Base-by-base conservation (phyloP, 108 stramenopile species). In the Chaetoceros muelleri region DNA sequence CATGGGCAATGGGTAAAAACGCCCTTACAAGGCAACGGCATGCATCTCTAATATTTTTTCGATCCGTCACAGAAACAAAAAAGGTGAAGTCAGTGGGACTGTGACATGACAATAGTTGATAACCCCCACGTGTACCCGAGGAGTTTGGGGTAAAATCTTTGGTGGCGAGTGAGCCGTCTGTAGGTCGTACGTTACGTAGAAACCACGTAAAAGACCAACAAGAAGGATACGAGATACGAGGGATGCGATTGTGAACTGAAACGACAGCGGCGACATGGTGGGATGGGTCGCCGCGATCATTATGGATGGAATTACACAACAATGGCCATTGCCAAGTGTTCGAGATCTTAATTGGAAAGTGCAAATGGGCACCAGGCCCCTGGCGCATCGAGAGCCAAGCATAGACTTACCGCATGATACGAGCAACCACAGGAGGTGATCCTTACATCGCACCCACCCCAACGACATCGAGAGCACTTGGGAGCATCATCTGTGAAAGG, bases 391-490 rank as follows among this genome's bases (percentile, higher is more conserved):
- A 18, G 16, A 48, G 48, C 29, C 16, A 55, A 44, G 26, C 16
- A 1, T 24, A 29, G 30, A 70, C 69, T 60, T 62, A 72, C 71
- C 3, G 55, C 66, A 44, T 72, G 71, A 30, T 66, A 67, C 16
- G 40, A 57, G 44, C 71, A 72, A 8, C 71, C 71, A 52, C 71
- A 72, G 19, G 28, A 53, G 53, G 48, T 34, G 19, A 72, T n/a
- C 30, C 62, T 57, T n/a, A 72, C 23, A 48, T 72, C 71, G 17
- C 65, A 66, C 2, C 66, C 71, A 26, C 13, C 48, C 13, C 55
- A 55, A 18, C 21, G 44, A 55, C 71, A 72, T 17, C 61, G 65
- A 20, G 44, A 40, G 40, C 70, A 71, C 2, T 23, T 27, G 20
- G 54, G 34, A 3, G 25, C n/a, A 57, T 57, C 56, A 46, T 13